Percentiles rank a stretch among this genome's conserved stretches.
Evolutionary conservation across 2,329 filamentous ascomycete genomes (phyloP).

Genomic region (Elsinoe batatas): DNA sequence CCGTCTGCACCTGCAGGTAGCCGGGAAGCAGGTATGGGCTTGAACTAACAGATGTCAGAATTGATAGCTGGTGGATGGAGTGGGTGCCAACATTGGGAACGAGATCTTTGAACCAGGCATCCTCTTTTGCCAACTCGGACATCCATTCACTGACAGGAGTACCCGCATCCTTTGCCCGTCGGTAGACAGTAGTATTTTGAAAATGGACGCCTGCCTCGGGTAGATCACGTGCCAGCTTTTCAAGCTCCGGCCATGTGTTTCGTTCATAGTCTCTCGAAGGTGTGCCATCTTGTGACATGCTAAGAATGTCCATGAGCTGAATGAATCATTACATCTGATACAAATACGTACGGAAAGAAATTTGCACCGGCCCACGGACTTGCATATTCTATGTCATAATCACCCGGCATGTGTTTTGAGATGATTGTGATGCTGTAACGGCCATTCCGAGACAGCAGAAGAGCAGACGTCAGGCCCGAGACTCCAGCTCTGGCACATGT

Average conservation of each 20-base stretch:
- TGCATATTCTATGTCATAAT: slow-evolving; percentile 84
- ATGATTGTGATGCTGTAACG: slow-evolving; percentile 57
- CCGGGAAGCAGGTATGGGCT: slow-evolving; percentile 22
- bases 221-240: slow-evolving; percentile 43
- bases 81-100: slow-evolving; percentile 51
- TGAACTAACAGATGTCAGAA: slow-evolving; percentile 23
- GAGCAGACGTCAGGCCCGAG: slow-evolving; percentile 54
- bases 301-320: slow-evolving; percentile 12
- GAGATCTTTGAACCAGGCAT: slow-evolving; percentile 65
- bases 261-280: slow-evolving; percentile 32
- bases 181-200: slow-evolving; percentile 50
- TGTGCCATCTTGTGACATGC: slow-evolving; percentile 28
- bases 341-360: slow-evolving; percentile 2
- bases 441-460: slow-evolving; percentile 48
- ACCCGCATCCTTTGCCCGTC: slow-evolving; percentile 52
- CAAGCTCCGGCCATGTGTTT: slow-evolving; percentile 37
- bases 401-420: slow-evolving; percentile 85
- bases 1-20: slow-evolving; percentile 58
- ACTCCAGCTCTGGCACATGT: slow-evolving; percentile 49
- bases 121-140: slow-evolving; percentile 51
- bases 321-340: neutral
- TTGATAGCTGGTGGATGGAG: neutral
- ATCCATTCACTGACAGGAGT: slow-evolving; percentile 49
- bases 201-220: slow-evolving; percentile 76
- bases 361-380: slow-evolving; percentile 13